These are phyloP conservation scores for Pseudogymnoascus verrucosus DNA, from an alignment of 2,329 filamentous ascomycete genomes.

Conservation along the genomic window DNA sequence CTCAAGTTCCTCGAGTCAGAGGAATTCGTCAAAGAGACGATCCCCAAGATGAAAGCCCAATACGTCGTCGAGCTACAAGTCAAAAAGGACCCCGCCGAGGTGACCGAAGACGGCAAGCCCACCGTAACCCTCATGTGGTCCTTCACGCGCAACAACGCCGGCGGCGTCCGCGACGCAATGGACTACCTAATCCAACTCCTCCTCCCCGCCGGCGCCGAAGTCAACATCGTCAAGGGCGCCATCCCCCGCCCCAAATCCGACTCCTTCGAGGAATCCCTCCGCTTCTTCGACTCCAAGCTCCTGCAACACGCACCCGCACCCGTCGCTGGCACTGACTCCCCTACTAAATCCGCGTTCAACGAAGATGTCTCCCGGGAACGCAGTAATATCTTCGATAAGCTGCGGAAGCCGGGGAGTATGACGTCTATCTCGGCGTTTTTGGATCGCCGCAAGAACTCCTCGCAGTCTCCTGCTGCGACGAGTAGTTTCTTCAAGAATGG, in stretches of 20 bases:
- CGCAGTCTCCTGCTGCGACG: slow-evolving; percentile 62
- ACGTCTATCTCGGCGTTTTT: slow-evolving; percentile 94
- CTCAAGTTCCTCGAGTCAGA: slow-evolving; percentile 74
- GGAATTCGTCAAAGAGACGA: slow-evolving; percentile 72
- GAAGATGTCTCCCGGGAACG: slow-evolving; percentile 74
- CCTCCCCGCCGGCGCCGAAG: slow-evolving; percentile 81
- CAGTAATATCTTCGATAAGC: slow-evolving; percentile 79
- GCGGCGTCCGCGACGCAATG: slow-evolving; percentile 89
- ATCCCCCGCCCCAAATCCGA: slow-evolving; percentile 98
- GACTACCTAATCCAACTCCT: slow-evolving; percentile 85
- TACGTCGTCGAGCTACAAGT: slow-evolving; percentile 85
- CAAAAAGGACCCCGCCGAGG: slow-evolving; percentile 53
- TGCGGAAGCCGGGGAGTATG: slow-evolving; percentile 91
- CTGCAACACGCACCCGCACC: slow-evolving; percentile 83
- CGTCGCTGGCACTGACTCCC: slow-evolving; percentile 69
- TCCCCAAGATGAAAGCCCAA: slow-evolving; percentile 78
- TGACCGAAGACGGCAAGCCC: slow-evolving; percentile 48
- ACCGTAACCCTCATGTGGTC: slow-evolving; percentile 62
- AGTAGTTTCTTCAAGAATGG: slow-evolving; percentile 82
- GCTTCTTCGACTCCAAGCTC: slow-evolving; percentile 94
- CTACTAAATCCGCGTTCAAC: slow-evolving; percentile 75
- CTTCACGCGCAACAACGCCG: slow-evolving; percentile 95
- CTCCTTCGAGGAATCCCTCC: slow-evolving; percentile 93
- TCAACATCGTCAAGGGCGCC: slow-evolving; percentile 80
- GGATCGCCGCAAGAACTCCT: slow-evolving; percentile 89